Evolutionary conservation across 2,329 filamentous ascomycete species (phyloP), one percentile per base, ranked within the genome.

Genomic region (Albifimbria verrucaria): DNA sequence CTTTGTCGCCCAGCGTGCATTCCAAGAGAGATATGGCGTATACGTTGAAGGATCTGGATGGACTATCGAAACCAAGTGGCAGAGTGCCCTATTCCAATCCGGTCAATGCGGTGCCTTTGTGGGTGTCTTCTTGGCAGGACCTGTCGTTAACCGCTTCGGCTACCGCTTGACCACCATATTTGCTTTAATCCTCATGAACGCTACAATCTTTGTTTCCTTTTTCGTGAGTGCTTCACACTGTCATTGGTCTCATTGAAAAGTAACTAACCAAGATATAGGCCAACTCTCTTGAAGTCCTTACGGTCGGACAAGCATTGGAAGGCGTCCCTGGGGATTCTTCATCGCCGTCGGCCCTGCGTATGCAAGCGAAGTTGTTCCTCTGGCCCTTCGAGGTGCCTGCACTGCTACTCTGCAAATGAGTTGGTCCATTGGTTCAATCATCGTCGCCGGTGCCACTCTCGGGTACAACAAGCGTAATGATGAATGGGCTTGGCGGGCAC

Each of bases 241-340:
- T n/a, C n/a, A n/a, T n/a, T n/a, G n/a, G n/a, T n/a, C n/a, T n/a
- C n/a, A n/a, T n/a, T n/a, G n/a, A n/a, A n/a, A n/a, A n/a, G n/a
- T n/a, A n/a, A n/a, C n/a, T n/a, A n/a, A n/a, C n/a, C n/a, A n/a
- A n/a, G n/a, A n/a, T n/a, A 3, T 17, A 51, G 39, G 44, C 55
- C 53, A 17, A 63, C 15, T 72, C 65, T 12, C 63, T 74, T 7
- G 51, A 59, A 9, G 59, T 76, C 50, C 65, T 77, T 39, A 73
- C 80, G 49, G 72, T 72, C 2, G 69, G 75, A n/a, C 80, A 85
- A 66, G 68, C 79, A 43, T 70, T 83, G 45, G 78, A 81, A 63
- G 81, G 80, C 55, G 64, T 83, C 39, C 81, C 53, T 85, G 82
- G 82, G 82, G 82, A 20, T 77, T 84, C 61, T 84, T 84, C 67